Evolutionary conservation across 257 asterid species (phyloP), one percentile per base, ranked within the genome.

Genomic region (Lycium barbarum): DNA sequence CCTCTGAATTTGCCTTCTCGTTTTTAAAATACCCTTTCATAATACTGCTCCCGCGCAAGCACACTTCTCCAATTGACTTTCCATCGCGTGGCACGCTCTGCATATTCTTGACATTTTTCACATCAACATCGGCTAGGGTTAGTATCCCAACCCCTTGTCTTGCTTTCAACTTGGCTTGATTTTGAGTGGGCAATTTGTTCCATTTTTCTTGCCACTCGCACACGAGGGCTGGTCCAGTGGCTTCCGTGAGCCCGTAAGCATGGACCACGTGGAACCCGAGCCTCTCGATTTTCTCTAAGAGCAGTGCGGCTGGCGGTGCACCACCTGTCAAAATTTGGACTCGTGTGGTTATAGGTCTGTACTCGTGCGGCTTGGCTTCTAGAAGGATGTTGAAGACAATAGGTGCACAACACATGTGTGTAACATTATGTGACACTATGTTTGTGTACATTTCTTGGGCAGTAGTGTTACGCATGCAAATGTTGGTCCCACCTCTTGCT

Each of bases 321-420:
- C 99, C 99, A 0, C 99, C 99, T 0, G 98, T 92, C 35, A 95
- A 90, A 11, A 95, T 88, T 54, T 93, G 89, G 4, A 95, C 94
- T 2, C 88, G 87, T 38, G 53, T 8, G 5, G 72, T 53, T 5
- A 94, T 1, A 0, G 79, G 81, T 5, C 93, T 91, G 55, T 91
- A 90, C 67, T 93, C 94, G 12, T 89, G 90, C 2, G 93, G 88
- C 71, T 91, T 83, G 4, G 94, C 95, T 9, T 90, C 97, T 0
- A 94, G 73, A 12, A 95, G 83, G 83, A 95, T 89, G 89, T 87
- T 92, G 87, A 95, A 94, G 0, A 94, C 93, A 5, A 91, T 87
- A 1, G 99, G 99, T 20, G 97, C 99, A 84, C 98, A 93, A 79
- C 99, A 95, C 98, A 95, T 94, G 88, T 95, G 99, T 0, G 99